phyloP scores from a whole-genome alignment of 148 eudicot species.

The Cornus controversa region DNA sequence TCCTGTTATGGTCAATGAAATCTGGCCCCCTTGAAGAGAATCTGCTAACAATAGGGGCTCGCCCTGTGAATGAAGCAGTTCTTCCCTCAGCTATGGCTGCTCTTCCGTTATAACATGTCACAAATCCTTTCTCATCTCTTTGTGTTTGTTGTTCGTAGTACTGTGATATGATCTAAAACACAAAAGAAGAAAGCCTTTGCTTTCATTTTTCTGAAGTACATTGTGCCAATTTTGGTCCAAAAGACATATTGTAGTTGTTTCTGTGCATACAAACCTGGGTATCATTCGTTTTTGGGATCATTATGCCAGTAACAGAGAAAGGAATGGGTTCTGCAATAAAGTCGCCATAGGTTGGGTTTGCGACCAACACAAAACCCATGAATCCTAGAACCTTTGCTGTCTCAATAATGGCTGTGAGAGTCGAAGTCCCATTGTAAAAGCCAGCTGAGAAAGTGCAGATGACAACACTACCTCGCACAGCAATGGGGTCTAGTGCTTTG shows the following conservation, averaged over 20 bases:
- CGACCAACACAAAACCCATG: slow-evolving; percentile 68
- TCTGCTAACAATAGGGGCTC: slow-evolving; percentile 75
- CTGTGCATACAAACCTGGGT: slow-evolving; percentile 34
- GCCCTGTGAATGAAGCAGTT: slow-evolving; percentile 51
- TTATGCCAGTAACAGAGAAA: slow-evolving; percentile 66
- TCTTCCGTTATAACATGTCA: slow-evolving; percentile 43
- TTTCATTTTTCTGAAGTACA: not conserved
- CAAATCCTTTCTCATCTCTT: slow-evolving; percentile 48
- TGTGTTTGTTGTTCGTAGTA: slow-evolving; percentile 64
- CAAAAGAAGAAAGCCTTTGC: not conserved
- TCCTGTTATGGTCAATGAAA: slow-evolving; percentile 48
- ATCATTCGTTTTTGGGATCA: slow-evolving; percentile 77
- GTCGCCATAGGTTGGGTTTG: slow-evolving; percentile 79
- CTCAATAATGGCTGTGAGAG: slow-evolving; percentile 53
- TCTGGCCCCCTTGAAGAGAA: slow-evolving; percentile 94
- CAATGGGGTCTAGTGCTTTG: slow-evolving; percentile 66
- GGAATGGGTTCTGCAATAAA: slow-evolving; percentile 84
- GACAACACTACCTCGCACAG: slow-evolving; percentile 65
- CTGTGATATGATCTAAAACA: slow-evolving; percentile 48
- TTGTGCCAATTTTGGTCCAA: not conserved
- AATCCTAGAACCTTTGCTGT: slow-evolving; percentile 64
- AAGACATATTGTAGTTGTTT: no score
- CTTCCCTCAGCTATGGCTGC: slow-evolving; percentile 89
- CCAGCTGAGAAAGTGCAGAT: slow-evolving; percentile 88
- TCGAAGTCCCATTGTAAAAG: slow-evolving; percentile 73